Conservation (phyloP, 2,329 filamentous ascomycete genomes). For the Diplodia sapinea region DNA sequence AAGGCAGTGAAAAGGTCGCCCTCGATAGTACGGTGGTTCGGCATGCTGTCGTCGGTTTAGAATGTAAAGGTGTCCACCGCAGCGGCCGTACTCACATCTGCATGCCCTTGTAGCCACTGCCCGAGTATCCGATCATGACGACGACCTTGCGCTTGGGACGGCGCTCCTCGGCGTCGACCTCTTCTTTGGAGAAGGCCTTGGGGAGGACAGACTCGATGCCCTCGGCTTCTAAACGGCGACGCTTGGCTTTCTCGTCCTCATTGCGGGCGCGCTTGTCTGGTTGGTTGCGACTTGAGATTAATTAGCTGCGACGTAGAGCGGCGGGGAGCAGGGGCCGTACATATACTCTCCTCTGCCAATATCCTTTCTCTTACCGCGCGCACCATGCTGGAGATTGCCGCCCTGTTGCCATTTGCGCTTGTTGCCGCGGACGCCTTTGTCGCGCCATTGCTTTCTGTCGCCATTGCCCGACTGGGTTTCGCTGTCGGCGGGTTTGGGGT, state of each 20-base stretch:
- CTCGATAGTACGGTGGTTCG: conserved; percentile 81
- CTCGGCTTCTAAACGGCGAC: conserved; percentile 47
- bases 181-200: conserved; percentile 71
- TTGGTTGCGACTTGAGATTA: conserved; percentile 47
- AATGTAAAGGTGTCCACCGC: neutral
- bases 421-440: conserved; percentile 32
- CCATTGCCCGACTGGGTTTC: neutral
- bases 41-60: conserved; percentile 14
- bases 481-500: conserved; percentile 32
- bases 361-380: conserved; percentile 67
- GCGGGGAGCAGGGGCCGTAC: conserved; percentile 53
- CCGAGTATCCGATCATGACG: conserved; percentile 92
- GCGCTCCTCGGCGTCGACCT: conserved; percentile 85
- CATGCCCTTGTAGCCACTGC: conserved; percentile 96
- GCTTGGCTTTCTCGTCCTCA: conserved; percentile 47
- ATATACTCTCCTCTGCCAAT: conserved; percentile 70
- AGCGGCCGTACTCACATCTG: conserved; percentile 66
- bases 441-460: conserved; percentile 27
- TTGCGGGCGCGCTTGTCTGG: conserved; percentile 56
- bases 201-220: conserved; percentile 58
- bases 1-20: conserved; percentile 93
- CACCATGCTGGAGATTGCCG: conserved; percentile 34
- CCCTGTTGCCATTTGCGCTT: conserved; percentile 42
- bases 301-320: conserved; percentile 47
- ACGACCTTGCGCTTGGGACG: conserved; percentile 96